Base-by-base conservation (phyloP, 805 yeast species). In the Cyberlindnera nakhonratchasimensis region DNA sequence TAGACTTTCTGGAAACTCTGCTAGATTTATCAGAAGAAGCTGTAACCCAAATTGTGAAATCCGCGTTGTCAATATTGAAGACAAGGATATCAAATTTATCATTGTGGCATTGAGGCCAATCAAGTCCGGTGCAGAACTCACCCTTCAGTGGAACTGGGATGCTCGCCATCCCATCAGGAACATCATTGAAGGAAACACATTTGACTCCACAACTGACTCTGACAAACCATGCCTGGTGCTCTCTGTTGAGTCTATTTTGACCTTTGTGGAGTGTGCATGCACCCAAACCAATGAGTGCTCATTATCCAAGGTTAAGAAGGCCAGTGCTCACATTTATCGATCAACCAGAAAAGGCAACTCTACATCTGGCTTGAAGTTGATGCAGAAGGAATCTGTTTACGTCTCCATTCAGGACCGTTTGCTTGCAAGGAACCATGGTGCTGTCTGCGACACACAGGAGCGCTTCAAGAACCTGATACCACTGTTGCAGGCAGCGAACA, bases 111-210 rank as follows among this genome's bases (percentile, higher is more conserved):
- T 71, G 1, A 72, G 68, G 36, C 75, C 76, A 2, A 75, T 90
- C 21, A 67, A 70, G 39, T 62, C 71, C 9, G 88, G 79, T n/a
- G 76, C 80, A 29, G 97, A 90, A 57, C 63, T 91, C 17, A 74
- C 90, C 0, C 62, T 88, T 9, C 77, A 80, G 2, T 91, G 98
- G 98, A 86, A 82, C 46, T 91, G 96, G 96, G 96, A 89, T 57
- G 58, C 63, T 3, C 49, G 66, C 14, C 96, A 89, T 58, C 96
- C 97, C 2, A 84, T 88, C 29, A 65, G 68, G 40, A 71, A 72
- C 49, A 67, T 74, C 20, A 61, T 66, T 20, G 66, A 73, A n/a
- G 60, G 65, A 22, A 49, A 63, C 54, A 55, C 64, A 26, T 77
- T 81, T 57, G 88, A 82, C 37, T 72, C 72, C 19, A 63, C 83